phyloP scores from a whole-genome alignment of 768 basidiomycete genomes.

The Russula virescens region DNA sequence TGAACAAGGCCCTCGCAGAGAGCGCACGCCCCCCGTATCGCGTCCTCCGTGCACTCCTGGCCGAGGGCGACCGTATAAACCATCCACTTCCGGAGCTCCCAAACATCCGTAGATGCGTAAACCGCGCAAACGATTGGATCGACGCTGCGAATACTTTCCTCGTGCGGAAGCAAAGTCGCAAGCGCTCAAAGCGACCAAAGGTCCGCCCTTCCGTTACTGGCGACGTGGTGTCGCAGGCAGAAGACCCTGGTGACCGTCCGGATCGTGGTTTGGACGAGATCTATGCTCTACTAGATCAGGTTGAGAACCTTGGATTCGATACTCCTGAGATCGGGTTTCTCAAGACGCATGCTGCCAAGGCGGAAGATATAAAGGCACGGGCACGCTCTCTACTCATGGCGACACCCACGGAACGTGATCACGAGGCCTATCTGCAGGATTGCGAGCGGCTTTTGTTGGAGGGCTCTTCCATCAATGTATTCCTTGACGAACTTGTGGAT shows the following conservation, averaged over 20 bases:
- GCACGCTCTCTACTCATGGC: slow-evolving; percentile 48
- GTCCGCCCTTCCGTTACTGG: slow-evolving; percentile 37
- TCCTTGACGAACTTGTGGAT: slow-evolving; percentile 69
- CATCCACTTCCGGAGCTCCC: slow-evolving; percentile 65
- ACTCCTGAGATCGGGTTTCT: slow-evolving; percentile 64
- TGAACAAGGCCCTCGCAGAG: slow-evolving; percentile 60
- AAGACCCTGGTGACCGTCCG: slow-evolving; percentile 60
- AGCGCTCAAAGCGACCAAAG: slow-evolving; percentile 60
- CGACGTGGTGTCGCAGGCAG: slow-evolving; percentile 36
- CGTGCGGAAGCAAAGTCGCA: slow-evolving; percentile 73
- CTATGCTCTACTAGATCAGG: slow-evolving; percentile 61
- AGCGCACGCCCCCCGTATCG: slow-evolving; percentile 69
- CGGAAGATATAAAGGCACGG: slow-evolving; percentile 57
- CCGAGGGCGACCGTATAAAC: slow-evolving; percentile 85
- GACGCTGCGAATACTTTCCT: slow-evolving; percentile 75
- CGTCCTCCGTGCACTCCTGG: slow-evolving; percentile 71
- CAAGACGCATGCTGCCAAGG: slow-evolving; percentile 48
- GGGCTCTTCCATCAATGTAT: slow-evolving; percentile 74
- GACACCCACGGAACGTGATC: slow-evolving; percentile 39
- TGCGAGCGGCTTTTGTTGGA: slow-evolving; percentile 67
- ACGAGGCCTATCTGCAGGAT: slow-evolving; percentile 55
- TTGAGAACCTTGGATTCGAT: slow-evolving; percentile 78
- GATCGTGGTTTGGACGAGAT: slow-evolving; percentile 70
- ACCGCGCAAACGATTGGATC: slow-evolving; percentile 81
- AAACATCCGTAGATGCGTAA: slow-evolving; percentile 72